A percentile compares a stretch with the other conserved stretches of the same genome.
phyloP scores from a whole-genome alignment of 2,329 filamentous ascomycete species.

The Cladobotryum mycophilum region DNA sequence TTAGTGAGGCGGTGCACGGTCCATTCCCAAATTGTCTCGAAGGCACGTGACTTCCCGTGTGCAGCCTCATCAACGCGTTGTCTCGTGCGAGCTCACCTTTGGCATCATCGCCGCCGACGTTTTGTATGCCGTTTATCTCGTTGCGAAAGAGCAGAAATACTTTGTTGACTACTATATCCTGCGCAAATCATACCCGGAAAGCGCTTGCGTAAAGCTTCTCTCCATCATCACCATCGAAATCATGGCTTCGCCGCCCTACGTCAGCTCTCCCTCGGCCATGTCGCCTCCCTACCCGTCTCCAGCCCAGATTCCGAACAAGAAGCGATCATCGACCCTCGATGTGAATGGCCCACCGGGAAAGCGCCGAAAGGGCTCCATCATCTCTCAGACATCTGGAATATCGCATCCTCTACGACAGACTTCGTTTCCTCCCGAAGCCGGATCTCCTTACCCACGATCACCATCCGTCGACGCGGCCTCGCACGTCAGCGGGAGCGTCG shows the following conservation, averaged over 20 bases:
- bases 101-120: background rate
- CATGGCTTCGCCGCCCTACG: constrained; percentile 53
- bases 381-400: constrained; percentile 49
- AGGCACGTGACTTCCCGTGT: constrained; percentile 7
- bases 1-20: too few species aligned
- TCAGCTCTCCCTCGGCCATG: constrained; percentile 44
- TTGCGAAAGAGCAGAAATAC: background rate
- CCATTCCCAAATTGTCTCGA: too few species aligned
- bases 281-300: constrained; percentile 50
- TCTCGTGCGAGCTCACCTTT: background rate
- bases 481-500: constrained; percentile 55
- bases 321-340: constrained; percentile 51
- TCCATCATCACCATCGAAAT: background rate
- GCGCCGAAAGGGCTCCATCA: constrained; percentile 63
- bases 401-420: constrained; percentile 72
- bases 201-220: too few species aligned
- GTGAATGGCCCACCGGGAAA: constrained; percentile 49
- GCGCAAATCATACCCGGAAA: too few species aligned
- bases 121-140: background rate
- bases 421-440: constrained; percentile 65
- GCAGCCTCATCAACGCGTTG: constrained; percentile 6
- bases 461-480: constrained; percentile 58
- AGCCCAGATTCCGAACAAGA: constrained; percentile 49
- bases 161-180: too few species aligned
- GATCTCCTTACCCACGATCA: constrained; percentile 53